Conservation (phyloP, 192 early-diverging fungal species). For the Chytriomyces sp. region DNA sequence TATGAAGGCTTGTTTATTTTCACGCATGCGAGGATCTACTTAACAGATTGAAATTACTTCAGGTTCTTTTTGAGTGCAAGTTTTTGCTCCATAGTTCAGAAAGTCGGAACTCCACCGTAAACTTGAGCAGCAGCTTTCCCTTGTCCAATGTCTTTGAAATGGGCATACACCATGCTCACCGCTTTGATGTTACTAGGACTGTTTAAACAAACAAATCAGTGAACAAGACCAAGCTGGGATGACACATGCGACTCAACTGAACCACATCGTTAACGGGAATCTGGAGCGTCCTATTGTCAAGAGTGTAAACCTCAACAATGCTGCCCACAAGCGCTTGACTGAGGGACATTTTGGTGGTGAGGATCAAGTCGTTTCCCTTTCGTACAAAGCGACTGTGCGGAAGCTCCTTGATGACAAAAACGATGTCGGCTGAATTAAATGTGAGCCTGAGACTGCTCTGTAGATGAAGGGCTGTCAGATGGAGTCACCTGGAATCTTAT, state of each 20-base stretch:
- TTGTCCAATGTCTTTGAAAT: slow-evolving; percentile 36
- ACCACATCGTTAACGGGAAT: slow-evolving; percentile 61
- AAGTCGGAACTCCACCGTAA: slow-evolving; percentile 48
- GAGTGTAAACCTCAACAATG: slow-evolving; percentile 47
- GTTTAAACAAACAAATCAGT: neutral
- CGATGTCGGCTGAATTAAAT: slow-evolving; percentile 9
- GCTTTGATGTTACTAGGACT: slow-evolving; percentile 52
- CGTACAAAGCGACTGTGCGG: slow-evolving; percentile 49
- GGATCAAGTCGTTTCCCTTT: slow-evolving; percentile 52
- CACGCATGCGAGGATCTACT: too few species aligned
- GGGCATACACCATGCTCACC: slow-evolving; percentile 55
- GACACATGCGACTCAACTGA: slow-evolving; percentile 34
- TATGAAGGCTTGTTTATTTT: neutral
- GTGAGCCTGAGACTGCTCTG: neutral
- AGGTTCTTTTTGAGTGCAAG: slow-evolving; percentile 39
- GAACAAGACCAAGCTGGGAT: too few species aligned
- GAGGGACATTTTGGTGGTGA: slow-evolving; percentile 41
- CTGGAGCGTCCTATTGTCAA: slow-evolving; percentile 53
- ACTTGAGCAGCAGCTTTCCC: slow-evolving; percentile 49
- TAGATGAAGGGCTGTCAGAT: neutral
- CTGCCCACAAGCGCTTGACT: slow-evolving; percentile 50
- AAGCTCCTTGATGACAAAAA: slow-evolving; percentile 42
- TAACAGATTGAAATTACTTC: neutral
- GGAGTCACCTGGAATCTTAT: slow-evolving; percentile 51
- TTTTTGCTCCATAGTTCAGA: slow-evolving; percentile 49